Evolutionary conservation across 371 early-diverging fungal species (phyloP).

Genomic region (Mortierella sp.): DNA sequence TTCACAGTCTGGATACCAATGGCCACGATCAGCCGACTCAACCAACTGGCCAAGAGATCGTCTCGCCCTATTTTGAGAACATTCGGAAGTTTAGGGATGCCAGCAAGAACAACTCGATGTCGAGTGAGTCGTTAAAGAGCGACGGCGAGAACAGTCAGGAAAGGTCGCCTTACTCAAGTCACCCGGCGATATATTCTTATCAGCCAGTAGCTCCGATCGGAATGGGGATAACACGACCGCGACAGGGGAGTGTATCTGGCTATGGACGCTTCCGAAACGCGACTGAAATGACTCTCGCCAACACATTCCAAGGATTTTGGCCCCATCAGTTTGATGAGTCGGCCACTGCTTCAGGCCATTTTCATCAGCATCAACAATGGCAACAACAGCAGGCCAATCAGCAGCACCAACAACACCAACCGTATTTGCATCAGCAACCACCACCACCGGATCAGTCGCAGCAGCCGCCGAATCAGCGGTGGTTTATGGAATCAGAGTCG

Average conservation of each 20-base stretch:
- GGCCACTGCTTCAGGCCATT: background rate
- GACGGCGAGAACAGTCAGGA: slow-evolving; percentile 7
- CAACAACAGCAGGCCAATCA: slow-evolving; percentile 2
- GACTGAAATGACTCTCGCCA: slow-evolving; percentile 41
- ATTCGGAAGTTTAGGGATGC: slow-evolving; percentile 41
- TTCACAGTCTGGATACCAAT: slow-evolving; percentile 15
- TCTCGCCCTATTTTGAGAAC: slow-evolving; percentile 50
- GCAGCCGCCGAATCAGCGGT: slow-evolving; percentile 8
- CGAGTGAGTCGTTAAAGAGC: slow-evolving; percentile 14
- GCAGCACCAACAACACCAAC: slow-evolving; percentile 13
- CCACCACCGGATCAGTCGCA: slow-evolving; percentile 2
- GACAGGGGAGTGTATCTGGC: slow-evolving; percentile 31
- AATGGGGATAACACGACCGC: slow-evolving; percentile 21
- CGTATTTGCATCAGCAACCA: background rate
- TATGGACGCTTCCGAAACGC: slow-evolving; percentile 17
- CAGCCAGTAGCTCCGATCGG: slow-evolving; percentile 31
- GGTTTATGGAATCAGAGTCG: slow-evolving; percentile 14
- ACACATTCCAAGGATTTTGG: slow-evolving; percentile 35
- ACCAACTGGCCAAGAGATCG: slow-evolving; percentile 13
- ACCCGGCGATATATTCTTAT: slow-evolving; percentile 27
- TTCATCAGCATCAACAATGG: background rate
- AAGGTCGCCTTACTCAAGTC: background rate
- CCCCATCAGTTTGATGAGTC: slow-evolving; percentile 9
- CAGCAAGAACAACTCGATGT: slow-evolving; percentile 18
- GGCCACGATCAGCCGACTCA: background rate